Conservation (phyloP, 225 moss, liverwort and hornwort species). For the Antitrichia curtipendula region DNA sequence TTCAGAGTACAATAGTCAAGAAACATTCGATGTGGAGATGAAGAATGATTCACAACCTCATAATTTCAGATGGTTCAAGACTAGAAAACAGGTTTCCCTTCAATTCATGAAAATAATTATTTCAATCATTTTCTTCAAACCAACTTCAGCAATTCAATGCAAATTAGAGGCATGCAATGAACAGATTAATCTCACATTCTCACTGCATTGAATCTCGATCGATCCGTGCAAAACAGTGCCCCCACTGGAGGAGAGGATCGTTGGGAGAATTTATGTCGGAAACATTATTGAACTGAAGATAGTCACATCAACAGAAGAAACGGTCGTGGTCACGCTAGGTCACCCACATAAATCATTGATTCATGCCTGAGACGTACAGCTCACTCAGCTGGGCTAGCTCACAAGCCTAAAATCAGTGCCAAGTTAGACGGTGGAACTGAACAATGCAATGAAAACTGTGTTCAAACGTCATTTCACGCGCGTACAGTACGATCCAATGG, state of each 20-base stretch:
- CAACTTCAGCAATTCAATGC: neutral
- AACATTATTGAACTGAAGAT: neutral
- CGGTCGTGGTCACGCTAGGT: neutral
- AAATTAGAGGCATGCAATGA: neutral
- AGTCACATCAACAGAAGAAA: neutral
- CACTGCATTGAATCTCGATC: neutral
- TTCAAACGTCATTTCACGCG: neutral
- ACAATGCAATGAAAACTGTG: neutral
- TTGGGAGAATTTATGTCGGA: neutral
- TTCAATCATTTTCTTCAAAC: neutral
- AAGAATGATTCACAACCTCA: neutral
- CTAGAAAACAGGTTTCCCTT: neutral
- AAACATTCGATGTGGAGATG: neutral
- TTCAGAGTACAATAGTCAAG: neutral
- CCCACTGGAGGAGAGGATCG: neutral
- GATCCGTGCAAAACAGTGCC: neutral
- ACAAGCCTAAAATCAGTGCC: neutral
- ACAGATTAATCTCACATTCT: neutral
- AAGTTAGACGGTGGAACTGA: neutral
- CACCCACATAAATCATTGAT: neutral
- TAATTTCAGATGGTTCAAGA: neutral
- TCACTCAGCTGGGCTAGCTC: neutral
- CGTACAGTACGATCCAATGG: neutral
- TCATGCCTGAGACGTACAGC: neutral
- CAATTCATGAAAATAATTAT: neutral